Base-by-base conservation (phyloP, 2,329 filamentous ascomycete species). In the Aspergillus unguis region DNA sequence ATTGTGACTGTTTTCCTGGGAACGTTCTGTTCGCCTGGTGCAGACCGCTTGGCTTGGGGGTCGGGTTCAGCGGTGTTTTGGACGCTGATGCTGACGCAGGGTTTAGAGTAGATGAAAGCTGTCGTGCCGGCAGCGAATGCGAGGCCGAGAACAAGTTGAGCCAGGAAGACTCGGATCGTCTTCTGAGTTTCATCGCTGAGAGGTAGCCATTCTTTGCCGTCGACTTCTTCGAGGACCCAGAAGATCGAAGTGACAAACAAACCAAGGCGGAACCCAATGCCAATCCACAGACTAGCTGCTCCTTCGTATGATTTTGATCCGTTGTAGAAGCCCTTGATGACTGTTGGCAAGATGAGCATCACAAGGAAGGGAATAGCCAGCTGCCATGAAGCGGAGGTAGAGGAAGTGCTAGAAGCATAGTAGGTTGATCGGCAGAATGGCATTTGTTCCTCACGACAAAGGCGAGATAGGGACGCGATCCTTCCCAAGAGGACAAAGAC, bases 381-480 rank as follows among this genome's bases (percentile, higher is more conserved):
- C 70, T 97, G 92, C 90, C 92, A 96, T 1, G 85, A 81, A 1
- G 92, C 89, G 2, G 92, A 96, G 1, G 92, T 97, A 0, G 94
- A 97, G 0, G 92, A 96, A 2, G 86, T 89, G 7, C 87, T 83
- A 0, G 92, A 96, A 4, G 91, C 87, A 67, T 99, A 99, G 75
- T 96, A 99, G 0, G 94, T 96, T 2, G 92, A 96, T 49, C 83
- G 85, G 77, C 94, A 99, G 74, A 87, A 95, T 0, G 94, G 94
- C 90, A 97, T 96, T 74, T 99, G 94, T 74, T 99, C 94, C 71
- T 99, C 94, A 53, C 94, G 87, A 69, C 94, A 99, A 23, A 99
- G 84, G 60, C 91, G 88, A 7, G 94, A 96, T 60, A 92, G 85
- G 1, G 92, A 95, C 0, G 91, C 87, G 3, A 92, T 50, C 49